phyloP scores from a whole-genome alignment of 768 basidiomycete species.

The Boletus coccyginus region DNA sequence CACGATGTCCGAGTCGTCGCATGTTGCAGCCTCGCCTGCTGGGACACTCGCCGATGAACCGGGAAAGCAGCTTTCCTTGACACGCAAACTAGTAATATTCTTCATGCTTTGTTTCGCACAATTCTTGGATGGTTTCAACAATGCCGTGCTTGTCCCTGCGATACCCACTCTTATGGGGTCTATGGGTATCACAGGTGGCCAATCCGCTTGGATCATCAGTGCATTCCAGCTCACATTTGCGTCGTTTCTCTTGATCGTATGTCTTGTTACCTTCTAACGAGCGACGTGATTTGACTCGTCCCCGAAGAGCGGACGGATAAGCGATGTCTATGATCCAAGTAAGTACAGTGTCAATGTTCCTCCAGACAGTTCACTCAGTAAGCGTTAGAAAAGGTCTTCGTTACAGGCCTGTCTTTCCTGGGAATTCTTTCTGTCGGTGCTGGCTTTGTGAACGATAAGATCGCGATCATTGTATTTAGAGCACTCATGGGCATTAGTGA shows the following conservation, averaged over 20 bases:
- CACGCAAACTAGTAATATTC: conserved; percentile 32
- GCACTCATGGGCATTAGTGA: conserved; percentile 49
- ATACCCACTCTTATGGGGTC: conserved; percentile 33
- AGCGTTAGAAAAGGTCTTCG: conserved; percentile 41
- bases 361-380: conserved; percentile 29
- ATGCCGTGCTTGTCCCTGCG: conserved; percentile 39
- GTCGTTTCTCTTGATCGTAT: conserved; percentile 32
- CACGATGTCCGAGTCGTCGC: conserved; percentile 12
- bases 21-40: neutral
- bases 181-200: conserved; percentile 9
- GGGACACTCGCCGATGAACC: conserved; percentile 1
- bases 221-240: conserved; percentile 49
- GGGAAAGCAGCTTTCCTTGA: conserved; percentile 16
- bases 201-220: conserved; percentile 37
- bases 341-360: conserved; percentile 12
- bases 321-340: conserved; percentile 33
- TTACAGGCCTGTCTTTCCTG: conserved; percentile 38
- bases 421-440: conserved; percentile 43
- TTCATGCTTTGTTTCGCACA: conserved; percentile 39
- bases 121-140: conserved; percentile 45
- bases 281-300: conserved; percentile 7
- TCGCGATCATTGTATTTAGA: conserved; percentile 48
- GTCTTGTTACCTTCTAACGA: neutral
- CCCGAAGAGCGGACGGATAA: conserved; percentile 25
- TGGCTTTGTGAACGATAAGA: conserved; percentile 47